phyloP scores from a whole-genome alignment of 164 flowering plant species.

The Magnolia sinica region DNA sequence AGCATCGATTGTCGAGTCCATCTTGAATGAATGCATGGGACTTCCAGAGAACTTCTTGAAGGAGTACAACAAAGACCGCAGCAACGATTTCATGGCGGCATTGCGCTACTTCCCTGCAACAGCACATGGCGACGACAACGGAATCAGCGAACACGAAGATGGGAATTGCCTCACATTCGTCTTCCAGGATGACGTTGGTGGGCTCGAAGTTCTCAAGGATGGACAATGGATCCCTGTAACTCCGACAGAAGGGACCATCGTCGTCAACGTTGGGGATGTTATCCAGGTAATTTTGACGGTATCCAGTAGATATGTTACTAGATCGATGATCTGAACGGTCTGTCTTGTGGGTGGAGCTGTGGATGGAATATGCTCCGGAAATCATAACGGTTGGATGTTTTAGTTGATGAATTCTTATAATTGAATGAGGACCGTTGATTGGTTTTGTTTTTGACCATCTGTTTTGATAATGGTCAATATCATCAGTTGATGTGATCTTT shows the following conservation, averaged over 20 bases:
- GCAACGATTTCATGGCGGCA: conserved; percentile 45
- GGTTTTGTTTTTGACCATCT: too few relatives aligned
- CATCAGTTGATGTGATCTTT: too few relatives aligned
- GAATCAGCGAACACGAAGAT: conserved; percentile 45
- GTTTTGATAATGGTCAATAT: too few relatives aligned
- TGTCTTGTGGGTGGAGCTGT: too few relatives aligned
- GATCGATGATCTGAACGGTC: too few relatives aligned
- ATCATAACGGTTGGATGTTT: too few relatives aligned
- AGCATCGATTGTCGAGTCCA: conserved; percentile 37
- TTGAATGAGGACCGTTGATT: too few relatives aligned
- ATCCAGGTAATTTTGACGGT: conserved; percentile 45
- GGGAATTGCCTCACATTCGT: conserved; percentile 45
- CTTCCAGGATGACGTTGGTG: conserved; percentile 53
- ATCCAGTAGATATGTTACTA: too few relatives aligned
- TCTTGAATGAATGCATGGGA: conserved; percentile 46
- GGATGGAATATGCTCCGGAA: too few relatives aligned
- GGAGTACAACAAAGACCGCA: conserved; percentile 44
- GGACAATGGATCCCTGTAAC: conserved; percentile 41
- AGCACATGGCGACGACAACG: conserved; percentile 29
- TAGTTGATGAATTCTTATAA: too few relatives aligned
- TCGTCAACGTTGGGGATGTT: conserved; percentile 77
- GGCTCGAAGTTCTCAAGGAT: conserved; percentile 55
- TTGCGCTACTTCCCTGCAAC: conserved; percentile 42
- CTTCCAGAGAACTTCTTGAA: conserved; percentile 45
- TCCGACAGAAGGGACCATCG: conserved; percentile 42